phyloP scores from a whole-genome alignment of 176 grass and related monocot genomes.

The Raddia guianensis region DNA sequence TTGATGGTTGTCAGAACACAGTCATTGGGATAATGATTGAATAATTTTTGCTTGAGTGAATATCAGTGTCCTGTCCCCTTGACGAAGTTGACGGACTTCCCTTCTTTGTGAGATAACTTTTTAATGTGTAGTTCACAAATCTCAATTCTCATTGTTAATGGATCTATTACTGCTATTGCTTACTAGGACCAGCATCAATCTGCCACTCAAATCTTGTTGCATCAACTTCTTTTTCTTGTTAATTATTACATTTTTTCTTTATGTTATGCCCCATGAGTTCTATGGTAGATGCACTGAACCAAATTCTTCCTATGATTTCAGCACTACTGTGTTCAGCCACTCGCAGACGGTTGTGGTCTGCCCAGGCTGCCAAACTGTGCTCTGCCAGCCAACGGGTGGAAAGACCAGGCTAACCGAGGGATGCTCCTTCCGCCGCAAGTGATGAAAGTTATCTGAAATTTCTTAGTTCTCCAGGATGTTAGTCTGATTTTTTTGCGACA shows the following conservation, averaged over 20 bases:
- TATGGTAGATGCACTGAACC: neutral
- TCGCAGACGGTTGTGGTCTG: slow-evolving; percentile 78
- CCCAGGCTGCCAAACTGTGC: slow-evolving; percentile 64
- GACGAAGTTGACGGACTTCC: neutral
- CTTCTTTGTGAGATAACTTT: neutral
- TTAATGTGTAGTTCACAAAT: neutral
- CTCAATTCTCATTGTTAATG: neutral
- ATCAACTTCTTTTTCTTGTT: neutral
- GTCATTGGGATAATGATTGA: neutral
- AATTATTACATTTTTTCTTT: neutral
- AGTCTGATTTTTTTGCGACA: slow-evolving; percentile 37
- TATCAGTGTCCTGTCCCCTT: neutral
- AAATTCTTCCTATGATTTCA: slow-evolving; percentile 13
- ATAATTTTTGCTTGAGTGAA: neutral
- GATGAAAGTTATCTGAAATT: neutral
- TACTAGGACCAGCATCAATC: neutral
- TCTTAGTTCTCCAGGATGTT: slow-evolving; percentile 23
- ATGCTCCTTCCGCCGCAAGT: slow-evolving; percentile 86
- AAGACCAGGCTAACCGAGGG: slow-evolving; percentile 76
- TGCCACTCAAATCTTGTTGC: neutral
- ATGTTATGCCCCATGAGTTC: neutral
- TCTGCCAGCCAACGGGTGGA: slow-evolving; percentile 79
- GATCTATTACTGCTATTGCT: neutral
- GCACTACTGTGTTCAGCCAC: slow-evolving; percentile 86
- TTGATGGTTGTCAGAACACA: neutral